Base-by-base conservation (phyloP, 2,329 filamentous ascomycete species). In the Hymenoscyphus fructigenus region DNA sequence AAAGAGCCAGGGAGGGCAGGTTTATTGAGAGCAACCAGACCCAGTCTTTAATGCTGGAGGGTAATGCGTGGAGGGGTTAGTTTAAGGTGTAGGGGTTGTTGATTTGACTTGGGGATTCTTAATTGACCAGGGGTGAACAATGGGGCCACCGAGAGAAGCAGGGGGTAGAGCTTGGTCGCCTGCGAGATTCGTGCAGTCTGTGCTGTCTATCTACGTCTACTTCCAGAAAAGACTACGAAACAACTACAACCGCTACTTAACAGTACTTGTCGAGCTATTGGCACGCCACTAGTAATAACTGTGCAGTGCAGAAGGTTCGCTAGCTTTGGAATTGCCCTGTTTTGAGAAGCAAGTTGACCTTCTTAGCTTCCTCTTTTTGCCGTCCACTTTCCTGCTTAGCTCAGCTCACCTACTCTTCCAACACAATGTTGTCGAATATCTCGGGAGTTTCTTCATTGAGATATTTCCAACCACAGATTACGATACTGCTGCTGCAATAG, bases 21-120 rank as follows among this genome's bases (percentile, higher is more conserved):
- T 14, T 53, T 53, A 53, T 53, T 53, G 23, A 26, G 47, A 53
- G 47, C 47, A 53, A 26, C 47, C 47, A 15, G n/a, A 53, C 44
- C 44, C 44, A 50, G n/a, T 12, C 36, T 38, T 50, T 23, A 23
- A 53, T 14, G 47, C 9, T 47, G 44, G 44, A 50, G 44, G n/a
- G 7, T 12, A 26, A 23, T n/a, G n/a, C 7, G 23, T 23, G 44
- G 41, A 47, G 17, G 20, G 41, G 44, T 38, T 38, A 38, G 47
- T 23, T 32, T 32, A 23, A 23, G 47, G 36, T 38, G 36, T 38
- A 38, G 36, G 36, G 36, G 36, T 38, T 20, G 44, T 50, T 50
- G 9, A n/a, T 20, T 50, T 20, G 20, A 44, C 38, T 44, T 44
- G 41, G 41, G 5, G 41, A 20, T 53, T 7, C 36, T 38, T 26